Evolutionary conservation across 2,329 filamentous ascomycete species (phyloP), one percentile per base, ranked within the genome.

Genomic region (Colletotrichum acutatum): DNA sequence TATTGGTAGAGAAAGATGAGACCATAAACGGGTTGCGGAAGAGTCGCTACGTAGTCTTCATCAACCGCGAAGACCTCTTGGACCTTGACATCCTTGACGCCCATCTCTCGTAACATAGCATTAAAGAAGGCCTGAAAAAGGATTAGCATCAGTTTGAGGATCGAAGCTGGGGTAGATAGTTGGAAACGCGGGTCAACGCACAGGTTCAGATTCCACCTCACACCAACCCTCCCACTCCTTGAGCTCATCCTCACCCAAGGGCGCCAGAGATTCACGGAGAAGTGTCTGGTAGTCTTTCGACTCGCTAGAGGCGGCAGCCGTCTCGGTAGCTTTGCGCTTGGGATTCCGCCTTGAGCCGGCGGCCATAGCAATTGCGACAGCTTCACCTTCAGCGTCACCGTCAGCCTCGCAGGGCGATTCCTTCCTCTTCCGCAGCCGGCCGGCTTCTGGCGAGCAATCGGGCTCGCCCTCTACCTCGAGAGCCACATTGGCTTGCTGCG

Each of bases 121-220:
- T 95, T 97, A 85, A 98, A 98, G 77, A 95, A 92, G 32, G 90
- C 92, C 94, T 95, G 73, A 1, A 24, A 63, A 34, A 34, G 0
- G 37, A 3, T 42, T 46, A 3, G 60, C 12, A 14, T 56, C 14
- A 66, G 57, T 52, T 42, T 24, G 11, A 22, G 12, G 16, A 19
- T 6, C 16, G n/a, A 32, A 14, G 24, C 14, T 52, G 8, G 19
- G 22, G 37, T 19, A 42, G 37, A 19, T 11, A 16, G 14, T 30
- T n/a, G 56, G 19, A 46, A 24, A 22, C n/a, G 37, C 22, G 24
- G 16, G 3, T 19, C 37, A 53, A 79, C 89, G 83, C 82, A 95
- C 94, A 8, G 95, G 95, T 74, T 98, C 95, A 7, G 95, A 97
- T 82, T 98, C 95, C 62, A 98, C 88, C 79, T 98, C 95, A 71